Evolutionary conservation across 1,284 basidiomycete genomes (phyloP), one percentile per base, ranked within the genome.

Genomic region (Irpex lacteus): DNA sequence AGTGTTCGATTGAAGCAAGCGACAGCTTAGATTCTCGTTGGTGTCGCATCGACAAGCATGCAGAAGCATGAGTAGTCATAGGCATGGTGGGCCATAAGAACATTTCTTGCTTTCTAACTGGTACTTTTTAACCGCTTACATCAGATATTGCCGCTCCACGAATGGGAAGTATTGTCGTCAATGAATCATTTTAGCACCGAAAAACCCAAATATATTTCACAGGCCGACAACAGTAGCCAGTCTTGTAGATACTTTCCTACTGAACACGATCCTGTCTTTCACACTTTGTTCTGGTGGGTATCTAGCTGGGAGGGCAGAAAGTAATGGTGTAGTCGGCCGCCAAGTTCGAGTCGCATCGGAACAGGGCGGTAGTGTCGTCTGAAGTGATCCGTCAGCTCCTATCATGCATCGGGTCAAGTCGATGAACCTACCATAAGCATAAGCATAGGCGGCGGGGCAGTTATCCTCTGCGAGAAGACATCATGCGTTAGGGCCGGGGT

Each of bases 401-500:
- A 26, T 26, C 26, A 26, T 26, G 26, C 26, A 26, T 26, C 26
- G 3, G 3, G 26, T 26, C 26, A 26, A 26, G 26, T 26, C 26
- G 26, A 26, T 26, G 26, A 18, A 64, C 63, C 6, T 38, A 65
- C 64, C 83, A 68, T 76, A 85, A 6, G 83, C 81, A 68, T 84
- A 85, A 1, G 76, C 80, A 69, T 83, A 85, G 7, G 81, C 72
- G 68, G 81, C 73, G 4, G 80, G 79, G 74, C 83, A 85, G 64
- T 68, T 72, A 58, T 64, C 63, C 77, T 85, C 80, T 81, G 73
- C 38, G 54, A 57, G 1, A 26, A 59, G 9, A 32, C 44, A 26
- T 3, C 26, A 37, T 5, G 5, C 18, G 26, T 56, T 50, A 40
- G 52, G 44, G n/a, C 9, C 15, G 26, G 26, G 26, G 26, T 26